Conservation (phyloP, 768 basidiomycete genomes). For the Mycena polygramma region DNA sequence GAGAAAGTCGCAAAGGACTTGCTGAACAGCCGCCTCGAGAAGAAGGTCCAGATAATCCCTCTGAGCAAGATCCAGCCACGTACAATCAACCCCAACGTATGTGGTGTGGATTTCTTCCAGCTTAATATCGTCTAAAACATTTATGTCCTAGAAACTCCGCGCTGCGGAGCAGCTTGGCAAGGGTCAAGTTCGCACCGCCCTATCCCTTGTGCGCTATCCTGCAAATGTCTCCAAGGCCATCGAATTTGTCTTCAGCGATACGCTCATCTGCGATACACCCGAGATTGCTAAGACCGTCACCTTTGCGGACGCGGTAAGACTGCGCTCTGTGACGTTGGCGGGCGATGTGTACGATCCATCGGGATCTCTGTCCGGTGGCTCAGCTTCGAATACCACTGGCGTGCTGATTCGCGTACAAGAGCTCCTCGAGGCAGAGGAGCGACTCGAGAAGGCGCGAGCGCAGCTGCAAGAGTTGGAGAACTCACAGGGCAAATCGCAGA, state of each 20-base stretch:
- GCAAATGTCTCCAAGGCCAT: slow-evolving; percentile 90
- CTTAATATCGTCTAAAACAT: not conserved
- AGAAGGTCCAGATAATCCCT: slow-evolving; percentile 94
- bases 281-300: slow-evolving; percentile 90
- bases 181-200: slow-evolving; percentile 86
- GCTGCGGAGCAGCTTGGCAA: slow-evolving; percentile 79
- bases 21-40: slow-evolving; percentile 80
- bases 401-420: slow-evolving; percentile 88
- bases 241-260: slow-evolving; percentile 93
- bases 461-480: slow-evolving; percentile 65
- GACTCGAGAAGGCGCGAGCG: slow-evolving; percentile 62
- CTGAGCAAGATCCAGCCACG: slow-evolving; percentile 89
- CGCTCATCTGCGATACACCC: slow-evolving; percentile 91
- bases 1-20: slow-evolving; percentile 90
- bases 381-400: slow-evolving; percentile 82
- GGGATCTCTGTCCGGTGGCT: slow-evolving; percentile 94
- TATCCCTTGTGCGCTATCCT: slow-evolving; percentile 90
- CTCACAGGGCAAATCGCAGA: slow-evolving; percentile 66
- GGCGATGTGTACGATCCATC: slow-evolving; percentile 98
- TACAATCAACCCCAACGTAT: slow-evolving; percentile 59
- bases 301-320: slow-evolving; percentile 75
- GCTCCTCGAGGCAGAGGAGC: slow-evolving; percentile 75
- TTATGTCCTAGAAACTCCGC: slow-evolving; percentile 74
- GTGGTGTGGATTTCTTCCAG: slow-evolving; percentile 31
- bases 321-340: slow-evolving; percentile 91